Evolutionary conservation across 371 early-diverging fungal genomes (phyloP), one percentile per base, ranked within the genome.

Genomic region (Parasitella parasitica): DNA sequence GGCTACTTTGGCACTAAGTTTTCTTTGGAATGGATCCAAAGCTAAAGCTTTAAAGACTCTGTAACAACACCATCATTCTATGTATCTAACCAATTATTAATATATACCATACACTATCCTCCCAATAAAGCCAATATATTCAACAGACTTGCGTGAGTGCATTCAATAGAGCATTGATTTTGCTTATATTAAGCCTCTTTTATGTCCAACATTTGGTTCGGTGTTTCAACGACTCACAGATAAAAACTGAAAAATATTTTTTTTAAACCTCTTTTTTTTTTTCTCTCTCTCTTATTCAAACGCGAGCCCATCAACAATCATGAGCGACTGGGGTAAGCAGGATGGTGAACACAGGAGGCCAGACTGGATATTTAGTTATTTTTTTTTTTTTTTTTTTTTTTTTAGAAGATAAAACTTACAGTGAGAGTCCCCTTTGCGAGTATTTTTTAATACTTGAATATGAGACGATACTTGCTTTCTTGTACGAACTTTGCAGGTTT

Each of bases 291-390:
- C 20, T 46, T 9, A 32, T 48, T 32, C 36, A 24, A 24, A 15
- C 24, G 28, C 27, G 49, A 26, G 28, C 24, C 7, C 30, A 18
- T 6, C 32, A 32, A 32, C 15, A 64, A 43, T n/a, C 63, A 86
- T 86, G 87, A 84, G 86, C 59, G 88, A 87, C 76, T 88, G 89
- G 89, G 89, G 89, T 86, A 85, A 78, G n/a, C n/a, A n/a, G n/a
- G 71, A 32, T 32, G 32, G 32, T 8, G 11, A 32, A 32, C 6
- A 32, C 4, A 32, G 32, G 32, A 8, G n/a, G 4, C 32, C 32
- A 32, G 32, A 32, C 11, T 32, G 32, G 32, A 4, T 11, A 32
- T 32, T 32, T 32, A 32, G 32, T 11, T 32, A 32, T 22, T 16
- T 6, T 13, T 16, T 16, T 2, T 7, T 50, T 16, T n/a, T n/a